Evolutionary conservation across 1,284 basidiomycete species (phyloP), one percentile per base, ranked within the genome.

Genomic region (Malassezia furfur): DNA sequence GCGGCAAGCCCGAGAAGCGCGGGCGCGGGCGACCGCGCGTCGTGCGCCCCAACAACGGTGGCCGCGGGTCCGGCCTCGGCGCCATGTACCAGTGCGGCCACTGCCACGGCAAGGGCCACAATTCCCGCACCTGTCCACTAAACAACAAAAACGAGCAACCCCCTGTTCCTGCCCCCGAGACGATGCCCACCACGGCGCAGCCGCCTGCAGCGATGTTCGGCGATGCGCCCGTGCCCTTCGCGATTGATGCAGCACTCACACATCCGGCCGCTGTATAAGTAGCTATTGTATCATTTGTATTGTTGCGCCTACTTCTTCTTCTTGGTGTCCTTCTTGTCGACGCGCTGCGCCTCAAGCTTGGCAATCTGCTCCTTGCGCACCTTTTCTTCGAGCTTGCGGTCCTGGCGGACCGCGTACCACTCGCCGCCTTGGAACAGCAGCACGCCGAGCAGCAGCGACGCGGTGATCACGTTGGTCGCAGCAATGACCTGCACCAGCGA

Each of bases 381-480:
- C 40, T 52, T 43, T 28, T 50, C 47, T 45, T 57, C 55, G 15
- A 35, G n/a, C 34, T 35, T 36, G 9, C 50, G 49, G 32, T 57
- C 50, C 41, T 52, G 34, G n/a, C 49, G 49, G 32, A 45, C 43
- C 14, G 49, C 40, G 41, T 65, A 74, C 65, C 65, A 70, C 44
- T 72, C 66, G 10, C 57, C 52, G 40, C 60, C 48, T 59, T 73
- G 72, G 36, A 74, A 57, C 1, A 72, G 50, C 15, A 72, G 50
- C 5, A 74, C 69, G 41, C 70, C 72, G 1, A 52, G 37, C 15
- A 74, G 57, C 17, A 70, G 58, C 8, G 63, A 57, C 35, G 66
- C 54, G 32, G 59, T 60, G 38, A 74, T 69, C 5, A 66, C 65
- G 57, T 74, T 74, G 43, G 62, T 63, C 5, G 72, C 72, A 31